Conservation (phyloP, 202 grass and related monocot genomes). For the Zizania palustris region DNA sequence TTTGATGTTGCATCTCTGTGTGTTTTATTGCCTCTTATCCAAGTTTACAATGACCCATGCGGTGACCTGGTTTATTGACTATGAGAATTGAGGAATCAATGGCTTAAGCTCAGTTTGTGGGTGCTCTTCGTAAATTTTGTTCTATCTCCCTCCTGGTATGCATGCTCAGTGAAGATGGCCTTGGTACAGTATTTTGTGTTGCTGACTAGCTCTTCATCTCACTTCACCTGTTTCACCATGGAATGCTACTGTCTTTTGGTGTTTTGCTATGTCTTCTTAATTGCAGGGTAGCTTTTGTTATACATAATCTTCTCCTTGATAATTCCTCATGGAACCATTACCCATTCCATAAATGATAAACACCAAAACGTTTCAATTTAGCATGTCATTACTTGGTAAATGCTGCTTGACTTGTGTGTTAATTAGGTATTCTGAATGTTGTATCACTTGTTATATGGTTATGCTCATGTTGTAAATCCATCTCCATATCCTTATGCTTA, state of each 20-base stretch:
- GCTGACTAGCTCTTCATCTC: conserved; percentile 2
- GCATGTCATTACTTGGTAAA: background rate
- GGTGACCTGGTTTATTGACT: background rate
- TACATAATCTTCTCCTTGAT: conserved; percentile 21
- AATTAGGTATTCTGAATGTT: conserved; percentile 17
- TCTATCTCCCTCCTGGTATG: background rate
- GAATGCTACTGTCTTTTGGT: background rate
- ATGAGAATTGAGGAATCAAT: conserved; percentile 24
- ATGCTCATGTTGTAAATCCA: conserved; percentile 22
- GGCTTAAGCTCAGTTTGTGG: background rate
- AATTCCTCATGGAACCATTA: conserved; percentile 4
- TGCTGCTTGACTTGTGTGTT: conserved; percentile 6
- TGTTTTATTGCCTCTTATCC: conserved; percentile 6
- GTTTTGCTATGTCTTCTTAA: conserved; percentile 2
- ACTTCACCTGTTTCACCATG: background rate
- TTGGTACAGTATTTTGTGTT: background rate
- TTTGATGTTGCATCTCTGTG: conserved; percentile 3
- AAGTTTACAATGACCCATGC: conserved; percentile 5
- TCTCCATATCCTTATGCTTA: conserved; percentile 5
- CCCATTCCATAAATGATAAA: background rate
- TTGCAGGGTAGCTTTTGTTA: background rate
- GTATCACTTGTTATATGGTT: background rate
- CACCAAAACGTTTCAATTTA: background rate
- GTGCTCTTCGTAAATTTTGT: too few species aligned
- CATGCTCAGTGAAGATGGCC: background rate